phyloP scores from a whole-genome alignment of 371 early-diverging fungal species.

The Mortierella sp. region DNA sequence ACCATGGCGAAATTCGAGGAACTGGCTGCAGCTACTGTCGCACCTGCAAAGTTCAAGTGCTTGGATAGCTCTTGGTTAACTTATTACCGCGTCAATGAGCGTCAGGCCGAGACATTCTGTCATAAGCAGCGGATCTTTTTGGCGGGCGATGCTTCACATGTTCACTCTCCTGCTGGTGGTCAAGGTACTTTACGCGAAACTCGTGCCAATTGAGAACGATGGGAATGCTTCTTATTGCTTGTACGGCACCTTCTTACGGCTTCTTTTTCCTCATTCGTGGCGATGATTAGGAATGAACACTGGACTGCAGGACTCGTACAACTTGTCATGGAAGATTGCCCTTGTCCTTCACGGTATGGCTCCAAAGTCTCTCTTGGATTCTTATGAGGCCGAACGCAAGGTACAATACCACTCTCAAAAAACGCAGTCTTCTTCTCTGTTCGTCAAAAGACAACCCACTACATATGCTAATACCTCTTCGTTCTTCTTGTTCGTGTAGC shows the following conservation, averaged over 20 bases:
- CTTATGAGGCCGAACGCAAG: conserved; percentile 45
- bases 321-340: conserved; percentile 52
- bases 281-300: conserved; percentile 46
- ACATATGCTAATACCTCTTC: not conserved
- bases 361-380: conserved; percentile 28
- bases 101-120: conserved; percentile 30
- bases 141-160: conserved; percentile 63
- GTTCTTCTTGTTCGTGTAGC: conserved; percentile 1
- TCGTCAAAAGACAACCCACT: too few relatives aligned
- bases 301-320: conserved; percentile 51
- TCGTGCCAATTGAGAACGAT: not conserved
- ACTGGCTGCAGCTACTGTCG: conserved; percentile 11
- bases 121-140: conserved; percentile 51
- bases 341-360: conserved; percentile 47
- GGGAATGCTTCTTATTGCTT: not conserved
- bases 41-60: conserved; percentile 28
- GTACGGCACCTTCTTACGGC: not conserved
- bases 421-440: too few relatives aligned
- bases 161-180: conserved; percentile 61
- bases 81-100: conserved; percentile 46
- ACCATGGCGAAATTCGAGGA: conserved; percentile 20
- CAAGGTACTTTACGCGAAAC: conserved; percentile 19
- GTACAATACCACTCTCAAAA: conserved; percentile 12
- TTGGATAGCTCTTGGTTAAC: conserved; percentile 30
- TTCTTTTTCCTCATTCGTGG: not conserved